Percentiles rank a stretch among this genome's conserved stretches.
These are phyloP conservation scores for Rhexocercosporidium sp. DNA, from an alignment of 2,329 filamentous ascomycete genomes.

Conservation along the genomic window DNA sequence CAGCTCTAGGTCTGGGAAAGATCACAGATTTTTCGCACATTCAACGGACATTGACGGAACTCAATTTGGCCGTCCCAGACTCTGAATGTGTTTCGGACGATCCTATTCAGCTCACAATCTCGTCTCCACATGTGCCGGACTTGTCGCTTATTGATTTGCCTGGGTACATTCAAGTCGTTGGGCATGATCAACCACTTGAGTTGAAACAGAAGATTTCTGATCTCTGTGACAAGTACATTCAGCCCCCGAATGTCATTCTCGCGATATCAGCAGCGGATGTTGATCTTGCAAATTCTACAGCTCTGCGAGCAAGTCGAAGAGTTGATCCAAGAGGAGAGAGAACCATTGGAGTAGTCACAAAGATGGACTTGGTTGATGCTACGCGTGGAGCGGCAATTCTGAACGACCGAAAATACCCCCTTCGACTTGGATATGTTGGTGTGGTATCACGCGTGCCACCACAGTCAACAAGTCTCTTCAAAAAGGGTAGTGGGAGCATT, in stretches of 20 bases:
- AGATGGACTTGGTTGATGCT: slow-evolving; percentile 96
- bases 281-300: slow-evolving; percentile 94
- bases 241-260: slow-evolving; percentile 92
- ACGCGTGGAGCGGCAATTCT: slow-evolving; percentile 78
- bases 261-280: slow-evolving; percentile 98
- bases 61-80: slow-evolving; percentile 91
- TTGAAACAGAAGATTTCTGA: slow-evolving; percentile 96
- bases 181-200: slow-evolving; percentile 86
- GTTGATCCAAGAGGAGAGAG: slow-evolving; percentile 94
- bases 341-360: slow-evolving; percentile 98
- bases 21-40: slow-evolving; percentile 92
- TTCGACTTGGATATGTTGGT: slow-evolving; percentile 94
- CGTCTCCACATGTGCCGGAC: slow-evolving; percentile 94
- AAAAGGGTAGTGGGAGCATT: slow-evolving; percentile 80
- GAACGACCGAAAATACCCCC: slow-evolving; percentile 87
- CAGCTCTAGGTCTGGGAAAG: slow-evolving; percentile 85
- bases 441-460: slow-evolving; percentile 84
- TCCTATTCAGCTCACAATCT: slow-evolving; percentile 93
- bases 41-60: slow-evolving; percentile 90
- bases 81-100: slow-evolving; percentile 94
- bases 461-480: slow-evolving; percentile 72
- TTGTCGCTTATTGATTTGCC: slow-evolving; percentile 95
- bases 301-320: slow-evolving; percentile 83
- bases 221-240: slow-evolving; percentile 98
- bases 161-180: slow-evolving; percentile 95